phyloP scores from a whole-genome alignment of 2,329 filamentous ascomycete species.

The Elsinoe necatrix region DNA sequence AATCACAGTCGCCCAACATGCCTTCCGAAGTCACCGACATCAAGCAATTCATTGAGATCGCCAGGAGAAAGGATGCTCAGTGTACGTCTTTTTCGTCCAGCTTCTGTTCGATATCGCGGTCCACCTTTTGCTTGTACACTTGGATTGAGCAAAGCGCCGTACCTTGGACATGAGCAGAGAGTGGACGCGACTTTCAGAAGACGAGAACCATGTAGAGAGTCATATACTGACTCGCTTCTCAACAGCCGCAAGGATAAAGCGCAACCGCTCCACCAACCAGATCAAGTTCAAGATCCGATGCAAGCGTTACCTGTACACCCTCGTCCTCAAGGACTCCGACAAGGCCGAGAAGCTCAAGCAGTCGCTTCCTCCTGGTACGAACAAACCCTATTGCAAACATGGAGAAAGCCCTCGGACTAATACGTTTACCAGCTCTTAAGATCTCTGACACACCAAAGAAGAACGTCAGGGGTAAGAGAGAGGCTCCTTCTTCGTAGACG shows the following conservation, averaged over 20 bases:
- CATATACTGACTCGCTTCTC: slow-evolving; percentile 12
- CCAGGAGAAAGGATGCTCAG: slow-evolving; percentile 97
- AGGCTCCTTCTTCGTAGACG: not conserved
- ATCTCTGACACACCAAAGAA: slow-evolving; percentile 55
- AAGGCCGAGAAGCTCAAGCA: slow-evolving; percentile 99
- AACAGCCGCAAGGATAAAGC: slow-evolving; percentile 56
- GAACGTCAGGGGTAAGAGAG: slow-evolving; percentile 50
- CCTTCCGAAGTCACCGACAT: slow-evolving; percentile 97
- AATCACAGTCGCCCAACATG: slow-evolving; percentile 61
- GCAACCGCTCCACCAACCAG: slow-evolving; percentile 80
- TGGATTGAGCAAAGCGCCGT: not conserved
- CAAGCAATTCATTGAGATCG: slow-evolving; percentile 99
- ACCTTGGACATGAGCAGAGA: not conserved
- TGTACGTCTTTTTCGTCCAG: slow-evolving; percentile 58
- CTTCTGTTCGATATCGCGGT: not conserved
- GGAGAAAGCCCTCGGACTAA: slow-evolving; percentile 3
- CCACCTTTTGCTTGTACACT: not conserved
- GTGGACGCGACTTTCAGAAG: no score
- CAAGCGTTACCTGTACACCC: slow-evolving; percentile 77
- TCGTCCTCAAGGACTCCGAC: slow-evolving; percentile 95
- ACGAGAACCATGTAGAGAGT: not conserved
- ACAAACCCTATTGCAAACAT: not conserved
- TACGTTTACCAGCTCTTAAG: slow-evolving; percentile 42
- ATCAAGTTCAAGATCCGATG: slow-evolving; percentile 99
- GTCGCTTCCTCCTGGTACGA: slow-evolving; percentile 89